Conservation (phyloP, 805 yeast genomes). For the Spathaspora hagerdaliae region DNA sequence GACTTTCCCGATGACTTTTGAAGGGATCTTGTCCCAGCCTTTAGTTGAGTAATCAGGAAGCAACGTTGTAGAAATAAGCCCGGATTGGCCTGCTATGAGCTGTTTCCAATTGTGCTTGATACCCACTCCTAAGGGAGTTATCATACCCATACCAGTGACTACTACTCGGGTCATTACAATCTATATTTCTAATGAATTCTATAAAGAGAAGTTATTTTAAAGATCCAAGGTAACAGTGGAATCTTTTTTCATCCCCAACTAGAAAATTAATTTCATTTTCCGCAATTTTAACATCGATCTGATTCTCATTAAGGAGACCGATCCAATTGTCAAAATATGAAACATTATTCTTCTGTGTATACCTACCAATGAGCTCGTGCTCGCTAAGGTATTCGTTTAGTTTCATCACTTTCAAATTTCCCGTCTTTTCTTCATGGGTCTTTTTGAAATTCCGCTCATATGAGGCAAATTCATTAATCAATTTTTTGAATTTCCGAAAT, state of each 20-base stretch:
- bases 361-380: background rate
- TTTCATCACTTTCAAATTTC: slow-evolving; percentile 28
- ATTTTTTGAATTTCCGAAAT: slow-evolving; percentile 24
- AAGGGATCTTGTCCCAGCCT: slow-evolving; percentile 55
- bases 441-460: slow-evolving; percentile 24
- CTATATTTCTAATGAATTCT: background rate
- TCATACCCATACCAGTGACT: slow-evolving; percentile 85
- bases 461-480: slow-evolving; percentile 23
- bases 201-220: background rate
- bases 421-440: slow-evolving; percentile 6
- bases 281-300: slow-evolving; percentile 17
- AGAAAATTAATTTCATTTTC: slow-evolving; percentile 30
- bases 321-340: slow-evolving; percentile 27
- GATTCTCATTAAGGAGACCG: slow-evolving; percentile 16
- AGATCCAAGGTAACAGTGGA: slow-evolving; percentile 19
- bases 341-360: background rate
- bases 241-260: slow-evolving; percentile 38
- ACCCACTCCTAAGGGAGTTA: slow-evolving; percentile 84
- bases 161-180: slow-evolving; percentile 55
- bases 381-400: slow-evolving; percentile 18
- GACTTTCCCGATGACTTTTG: slow-evolving; percentile 72
- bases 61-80: slow-evolving; percentile 50
- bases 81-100: slow-evolving; percentile 50
- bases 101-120: slow-evolving; percentile 49
- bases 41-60: slow-evolving; percentile 38